These are phyloP conservation scores for Heteromeles arbutifolia DNA, from an alignment of 306 rosid genomes.

Conservation along the genomic window DNA sequence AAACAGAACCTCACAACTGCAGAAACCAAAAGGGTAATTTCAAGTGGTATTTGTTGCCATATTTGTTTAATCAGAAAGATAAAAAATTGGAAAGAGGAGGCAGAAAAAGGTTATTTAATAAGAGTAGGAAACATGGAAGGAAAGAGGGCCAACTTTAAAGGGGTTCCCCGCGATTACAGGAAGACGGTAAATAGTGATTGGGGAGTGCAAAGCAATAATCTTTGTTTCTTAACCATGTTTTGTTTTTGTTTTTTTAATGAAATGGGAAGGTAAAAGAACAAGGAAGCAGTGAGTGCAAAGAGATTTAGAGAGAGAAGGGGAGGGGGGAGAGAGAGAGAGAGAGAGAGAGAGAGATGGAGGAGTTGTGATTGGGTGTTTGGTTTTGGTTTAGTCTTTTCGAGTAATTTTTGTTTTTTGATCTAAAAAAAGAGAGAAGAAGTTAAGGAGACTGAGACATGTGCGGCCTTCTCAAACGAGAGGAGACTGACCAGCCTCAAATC, in stretches of 20 bases:
- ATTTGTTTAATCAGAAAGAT: neutral
- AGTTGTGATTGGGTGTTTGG: constrained; percentile 1
- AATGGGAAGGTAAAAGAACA: neutral
- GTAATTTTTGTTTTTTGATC: neutral
- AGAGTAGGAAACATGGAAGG: neutral
- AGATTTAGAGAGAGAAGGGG: neutral
- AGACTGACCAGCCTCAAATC: constrained; percentile 21
- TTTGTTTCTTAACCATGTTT: neutral
- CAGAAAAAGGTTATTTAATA: neutral
- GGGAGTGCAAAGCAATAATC: neutral
- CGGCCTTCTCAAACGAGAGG: constrained; percentile 7
- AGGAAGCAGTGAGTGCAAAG: neutral
- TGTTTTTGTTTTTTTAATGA: neutral
- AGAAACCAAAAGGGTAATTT: neutral
- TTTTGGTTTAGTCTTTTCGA: neutral
- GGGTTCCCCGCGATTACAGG: constrained; percentile 3
- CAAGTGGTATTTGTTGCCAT: neutral
- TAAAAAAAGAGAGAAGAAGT: neutral
- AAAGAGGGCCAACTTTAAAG: neutral
- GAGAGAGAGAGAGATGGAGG: neutral
- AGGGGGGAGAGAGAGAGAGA: neutral
- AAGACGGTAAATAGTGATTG: neutral
- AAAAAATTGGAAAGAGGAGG: neutral
- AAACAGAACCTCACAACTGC: neutral
- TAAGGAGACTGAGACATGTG: neutral